These are phyloP conservation scores for Crucibulum laeve DNA, from an alignment of 768 basidiomycete genomes.

Conservation along the genomic window DNA sequence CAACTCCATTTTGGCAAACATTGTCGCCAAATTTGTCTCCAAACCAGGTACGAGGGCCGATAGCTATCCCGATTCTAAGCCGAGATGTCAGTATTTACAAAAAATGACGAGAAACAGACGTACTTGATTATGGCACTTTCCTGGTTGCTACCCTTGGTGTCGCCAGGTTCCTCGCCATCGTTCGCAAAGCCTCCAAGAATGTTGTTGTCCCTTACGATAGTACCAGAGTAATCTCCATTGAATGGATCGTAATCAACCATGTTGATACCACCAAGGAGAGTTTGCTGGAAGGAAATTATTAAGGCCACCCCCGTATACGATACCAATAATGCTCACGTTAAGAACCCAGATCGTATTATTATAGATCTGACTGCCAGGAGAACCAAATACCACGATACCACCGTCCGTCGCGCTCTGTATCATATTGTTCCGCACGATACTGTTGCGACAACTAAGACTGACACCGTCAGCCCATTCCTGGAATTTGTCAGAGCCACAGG, in stretches of 20 bases:
- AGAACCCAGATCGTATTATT: conserved; percentile 76
- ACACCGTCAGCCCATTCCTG: conserved; percentile 84
- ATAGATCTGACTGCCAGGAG: conserved; percentile 67
- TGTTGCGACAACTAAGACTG: conserved; percentile 64
- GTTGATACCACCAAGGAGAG: conserved; percentile 73
- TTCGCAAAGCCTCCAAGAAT: conserved; percentile 71
- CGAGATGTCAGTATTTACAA: conserved; percentile 5
- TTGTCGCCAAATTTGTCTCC: conserved; percentile 46
- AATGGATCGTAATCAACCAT: conserved; percentile 71
- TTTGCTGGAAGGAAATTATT: conserved; percentile 38
- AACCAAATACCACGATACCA: conserved; percentile 74
- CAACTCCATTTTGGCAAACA: conserved; percentile 50
- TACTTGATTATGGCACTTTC: conserved; percentile 70
- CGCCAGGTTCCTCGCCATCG: conserved; percentile 28
- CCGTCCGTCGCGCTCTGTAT: conserved; percentile 75
- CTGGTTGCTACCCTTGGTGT: conserved; percentile 49
- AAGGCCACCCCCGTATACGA: background rate
- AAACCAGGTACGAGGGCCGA: conserved; percentile 78
- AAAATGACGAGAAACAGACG: conserved; percentile 13
- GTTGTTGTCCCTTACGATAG: conserved; percentile 61
- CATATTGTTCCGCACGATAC: conserved; percentile 62
- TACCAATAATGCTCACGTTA: conserved; percentile 38
- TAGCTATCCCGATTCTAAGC: conserved; percentile 73
- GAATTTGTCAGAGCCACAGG: conserved; percentile 60
- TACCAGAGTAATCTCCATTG: conserved; percentile 59